Evolutionary conservation across 2,329 filamentous ascomycete species (phyloP).

Genomic region (Grosmannia clavigera): DNA sequence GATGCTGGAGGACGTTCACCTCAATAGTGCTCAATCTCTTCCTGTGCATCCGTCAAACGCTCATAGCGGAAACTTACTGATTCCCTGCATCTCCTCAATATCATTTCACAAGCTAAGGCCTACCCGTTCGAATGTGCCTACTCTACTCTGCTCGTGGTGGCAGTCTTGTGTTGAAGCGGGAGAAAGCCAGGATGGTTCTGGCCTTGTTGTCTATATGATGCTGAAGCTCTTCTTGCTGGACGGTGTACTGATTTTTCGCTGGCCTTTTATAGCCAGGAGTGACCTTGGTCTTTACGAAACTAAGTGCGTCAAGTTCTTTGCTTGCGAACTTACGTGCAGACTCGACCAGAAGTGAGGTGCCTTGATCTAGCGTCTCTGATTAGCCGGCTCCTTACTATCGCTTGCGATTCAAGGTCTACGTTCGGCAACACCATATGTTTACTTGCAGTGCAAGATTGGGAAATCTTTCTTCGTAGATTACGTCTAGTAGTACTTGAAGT

Average conservation of each 20-base stretch:
- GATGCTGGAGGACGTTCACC: no score
- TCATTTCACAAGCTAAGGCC: no score
- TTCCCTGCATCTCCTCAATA: no score
- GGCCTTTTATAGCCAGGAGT: not conserved
- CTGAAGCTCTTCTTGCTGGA: not conserved
- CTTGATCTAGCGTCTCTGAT: not conserved
- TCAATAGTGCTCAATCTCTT: no score
- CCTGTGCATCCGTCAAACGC: no score
- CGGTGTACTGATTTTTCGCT: not conserved
- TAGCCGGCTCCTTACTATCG: not conserved
- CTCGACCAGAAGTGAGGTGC: no score
- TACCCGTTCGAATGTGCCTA: no score
- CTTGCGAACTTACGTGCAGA: not conserved
- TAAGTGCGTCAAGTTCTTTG: not conserved
- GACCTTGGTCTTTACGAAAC: not conserved
- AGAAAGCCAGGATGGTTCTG: conserved; percentile 11
- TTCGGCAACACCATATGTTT: not conserved
- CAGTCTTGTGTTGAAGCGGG: conserved; percentile 13
- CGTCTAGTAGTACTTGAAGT: not conserved
- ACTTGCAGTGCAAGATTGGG: no score
- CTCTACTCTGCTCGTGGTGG: not conserved
- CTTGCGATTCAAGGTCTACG: not conserved
- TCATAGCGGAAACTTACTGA: no score
- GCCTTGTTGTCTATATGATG: no score
- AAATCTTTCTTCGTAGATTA: not conserved